These are phyloP conservation scores for Euphorbia pulcherrima DNA, from an alignment of 345 rosid species.

Conservation along the genomic window DNA sequence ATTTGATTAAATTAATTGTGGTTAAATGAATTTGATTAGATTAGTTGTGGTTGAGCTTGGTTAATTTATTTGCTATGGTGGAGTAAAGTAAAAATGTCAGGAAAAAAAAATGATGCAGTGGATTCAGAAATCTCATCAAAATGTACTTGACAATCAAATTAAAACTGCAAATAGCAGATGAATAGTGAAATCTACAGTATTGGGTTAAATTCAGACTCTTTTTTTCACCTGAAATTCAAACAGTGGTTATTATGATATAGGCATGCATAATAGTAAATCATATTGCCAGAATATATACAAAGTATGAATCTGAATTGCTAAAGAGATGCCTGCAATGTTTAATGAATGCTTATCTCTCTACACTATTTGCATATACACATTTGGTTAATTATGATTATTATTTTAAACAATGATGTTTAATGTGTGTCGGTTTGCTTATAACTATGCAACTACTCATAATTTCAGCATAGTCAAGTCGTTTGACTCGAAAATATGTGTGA, in stretches of 20 bases:
- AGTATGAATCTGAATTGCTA: too few relatives aligned
- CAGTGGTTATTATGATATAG: not conserved
- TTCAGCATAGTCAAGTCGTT: too few relatives aligned
- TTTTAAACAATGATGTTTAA: too few relatives aligned
- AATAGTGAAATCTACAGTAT: not conserved
- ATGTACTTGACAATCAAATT: not conserved
- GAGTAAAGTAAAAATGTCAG: constrained; percentile 1
- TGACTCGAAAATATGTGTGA: too few relatives aligned
- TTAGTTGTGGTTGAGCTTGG: not conserved
- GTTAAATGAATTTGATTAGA: not conserved
- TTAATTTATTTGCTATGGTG: not conserved
- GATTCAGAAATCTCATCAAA: constrained; percentile 1
- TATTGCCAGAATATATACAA: not conserved
- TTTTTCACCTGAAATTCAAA: constrained; percentile 1
- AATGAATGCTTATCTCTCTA: too few relatives aligned
- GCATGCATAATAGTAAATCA: not conserved
- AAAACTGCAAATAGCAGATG: not conserved
- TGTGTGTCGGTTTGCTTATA: too few relatives aligned
- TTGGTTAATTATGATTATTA: too few relatives aligned
- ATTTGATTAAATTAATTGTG: not conserved
- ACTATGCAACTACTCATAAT: too few relatives aligned
- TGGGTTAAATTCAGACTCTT: constrained; percentile 10
- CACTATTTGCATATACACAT: too few relatives aligned
- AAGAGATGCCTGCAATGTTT: too few relatives aligned
- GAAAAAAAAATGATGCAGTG: not conserved